phyloP scores from a whole-genome alignment of 108 stramenopile genomes.

The Cyclotella atomus region DNA sequence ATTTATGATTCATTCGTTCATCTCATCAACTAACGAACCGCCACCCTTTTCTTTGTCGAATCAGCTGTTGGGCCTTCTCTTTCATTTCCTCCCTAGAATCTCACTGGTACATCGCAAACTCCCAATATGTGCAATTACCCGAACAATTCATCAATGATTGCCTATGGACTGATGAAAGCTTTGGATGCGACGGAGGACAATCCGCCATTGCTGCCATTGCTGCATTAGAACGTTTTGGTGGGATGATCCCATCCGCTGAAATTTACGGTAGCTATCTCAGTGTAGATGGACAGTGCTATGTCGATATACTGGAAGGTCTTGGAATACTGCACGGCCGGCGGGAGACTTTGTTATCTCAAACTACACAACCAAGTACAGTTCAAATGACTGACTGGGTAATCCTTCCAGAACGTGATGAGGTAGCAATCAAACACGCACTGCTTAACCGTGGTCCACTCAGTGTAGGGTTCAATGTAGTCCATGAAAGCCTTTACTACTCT shows the following conservation, averaged over 20 bases:
- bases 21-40: not conserved
- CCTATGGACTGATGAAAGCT: slow-evolving; percentile 8
- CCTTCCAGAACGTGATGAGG: slow-evolving; percentile 30
- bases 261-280: slow-evolving; percentile 30
- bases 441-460: slow-evolving; percentile 22
- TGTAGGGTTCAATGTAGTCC: slow-evolving; percentile 27
- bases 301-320: slow-evolving; percentile 22
- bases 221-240: slow-evolving; percentile 20
- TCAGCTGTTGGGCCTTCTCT: slow-evolving; percentile 69
- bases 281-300: slow-evolving; percentile 39
- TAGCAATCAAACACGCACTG: slow-evolving; percentile 30
- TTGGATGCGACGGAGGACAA: slow-evolving; percentile 28
- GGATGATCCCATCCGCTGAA: slow-evolving; percentile 19
- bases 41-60: not conserved
- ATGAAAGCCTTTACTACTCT: slow-evolving; percentile 29
- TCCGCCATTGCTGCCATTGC: slow-evolving; percentile 1
- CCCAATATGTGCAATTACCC: slow-evolving; percentile 20
- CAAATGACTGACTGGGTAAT: slow-evolving; percentile 24
- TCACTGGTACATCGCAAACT: slow-evolving; percentile 26
- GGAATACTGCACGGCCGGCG: slow-evolving; percentile 22
- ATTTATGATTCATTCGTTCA: not conserved
- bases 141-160: slow-evolving; percentile 46
- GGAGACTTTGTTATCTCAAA: not conserved
- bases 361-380: not conserved
- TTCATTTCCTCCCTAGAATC: slow-evolving; percentile 33